phyloP scores from a whole-genome alignment of 495 filamentous ascomycete genomes.

The Coniosporium apollinis region DNA sequence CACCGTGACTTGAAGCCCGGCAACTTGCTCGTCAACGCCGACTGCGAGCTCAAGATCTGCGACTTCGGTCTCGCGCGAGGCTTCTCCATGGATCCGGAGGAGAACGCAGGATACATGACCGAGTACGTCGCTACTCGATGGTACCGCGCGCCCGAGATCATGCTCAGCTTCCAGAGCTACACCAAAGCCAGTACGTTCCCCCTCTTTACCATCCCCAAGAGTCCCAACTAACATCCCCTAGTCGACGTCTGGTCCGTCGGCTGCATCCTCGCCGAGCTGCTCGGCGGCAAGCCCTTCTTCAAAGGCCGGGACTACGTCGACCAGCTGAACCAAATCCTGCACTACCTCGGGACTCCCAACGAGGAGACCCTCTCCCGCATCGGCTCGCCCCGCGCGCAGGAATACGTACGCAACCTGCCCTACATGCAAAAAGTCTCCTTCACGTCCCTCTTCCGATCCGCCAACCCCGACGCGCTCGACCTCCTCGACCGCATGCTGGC shows the following conservation, averaged over 20 bases:
- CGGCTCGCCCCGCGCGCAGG: conserved; percentile 87
- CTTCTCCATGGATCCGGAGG: conserved; percentile 75
- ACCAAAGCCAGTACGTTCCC: conserved; percentile 63
- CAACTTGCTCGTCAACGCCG: conserved; percentile 91
- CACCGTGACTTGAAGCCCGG: conserved; percentile 96
- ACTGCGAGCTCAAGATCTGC: conserved; percentile 98
- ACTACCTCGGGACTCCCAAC: conserved; percentile 91
- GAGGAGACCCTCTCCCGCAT: conserved; percentile 90
- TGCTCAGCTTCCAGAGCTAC: conserved; percentile 99
- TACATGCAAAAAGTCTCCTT: conserved; percentile 91
- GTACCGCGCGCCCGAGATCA: conserved; percentile 99
- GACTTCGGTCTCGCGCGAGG: conserved; percentile 92
- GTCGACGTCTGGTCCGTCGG: conserved; percentile 99
- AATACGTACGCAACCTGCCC: conserved; percentile 95
- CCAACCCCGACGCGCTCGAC: conserved; percentile 91
- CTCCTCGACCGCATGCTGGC: conserved; percentile 92
- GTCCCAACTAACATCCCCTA: conserved; percentile 21
- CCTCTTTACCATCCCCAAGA: neutral
- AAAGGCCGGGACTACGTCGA: conserved; percentile 98
- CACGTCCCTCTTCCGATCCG: conserved; percentile 74
- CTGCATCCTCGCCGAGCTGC: conserved; percentile 90
- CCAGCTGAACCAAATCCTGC: conserved; percentile 96
- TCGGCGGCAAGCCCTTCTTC: conserved; percentile 95
- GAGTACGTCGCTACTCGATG: conserved; percentile 99
- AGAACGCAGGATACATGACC: conserved; percentile 99